Base-by-base conservation (phyloP, 2,329 filamentous ascomycete genomes). In the Colletotrichum sp. region DNA sequence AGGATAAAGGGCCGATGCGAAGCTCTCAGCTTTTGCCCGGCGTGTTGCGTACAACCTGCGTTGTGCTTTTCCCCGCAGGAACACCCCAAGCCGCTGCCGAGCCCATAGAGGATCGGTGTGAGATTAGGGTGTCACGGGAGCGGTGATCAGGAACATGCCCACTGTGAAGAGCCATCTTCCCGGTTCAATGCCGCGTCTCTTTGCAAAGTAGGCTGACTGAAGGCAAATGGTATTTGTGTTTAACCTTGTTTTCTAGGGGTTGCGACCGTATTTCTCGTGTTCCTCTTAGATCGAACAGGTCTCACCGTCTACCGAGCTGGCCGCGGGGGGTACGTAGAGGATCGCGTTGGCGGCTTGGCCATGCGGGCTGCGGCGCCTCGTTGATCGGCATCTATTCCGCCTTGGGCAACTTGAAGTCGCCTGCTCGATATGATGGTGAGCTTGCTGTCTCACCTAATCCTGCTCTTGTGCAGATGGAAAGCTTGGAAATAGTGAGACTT, bases 301-400 rank as follows among this genome's bases (percentile, higher is more conserved):
- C 18, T 22, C 62, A 9, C 28, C 25, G 5, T 48, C 43, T 30
- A 25, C 62, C 62, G 25, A 30, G 27, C 10, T 34, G 9, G 15
- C 22, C 9, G 28, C 18, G 15, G 6, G 18, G 4, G 18, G 16
- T 66, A 66, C 62, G 39, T 32, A 48, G 36, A 48, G 16, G 36
- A 43, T 39, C 65, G 18, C 22, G 18, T 1, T 28, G 62, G 43
- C 43, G 43, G 39, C 68, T 75, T 22, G 39, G 56, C 27, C 4
- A 69, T 71, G 68, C 61, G 61, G 68, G 27, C 48, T 55, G 61
- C 62, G 62, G 62, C 62, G 62, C 39, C 69, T 75, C 13, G 18
- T 62, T 67, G 73, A 75, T 72, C 73, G 73, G 69, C 73, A 30
- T 34, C 62, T 43, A 58, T 22, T 72, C 55, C 69, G 69, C 56